phyloP scores from a whole-genome alignment of 345 rosid species.

The Mallotus nudiflorus region DNA sequence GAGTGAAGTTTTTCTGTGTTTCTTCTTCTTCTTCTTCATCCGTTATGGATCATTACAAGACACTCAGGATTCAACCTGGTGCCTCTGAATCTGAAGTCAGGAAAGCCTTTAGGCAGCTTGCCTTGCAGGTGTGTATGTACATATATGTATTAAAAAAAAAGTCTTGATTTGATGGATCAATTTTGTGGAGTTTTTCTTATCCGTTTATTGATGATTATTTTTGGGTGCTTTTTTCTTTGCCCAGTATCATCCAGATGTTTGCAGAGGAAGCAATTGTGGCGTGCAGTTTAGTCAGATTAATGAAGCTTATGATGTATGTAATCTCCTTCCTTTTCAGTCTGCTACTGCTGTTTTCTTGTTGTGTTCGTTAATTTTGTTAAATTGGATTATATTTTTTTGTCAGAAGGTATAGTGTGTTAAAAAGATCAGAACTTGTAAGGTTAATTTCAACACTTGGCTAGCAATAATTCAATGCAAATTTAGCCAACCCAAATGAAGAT shows the following conservation, averaged over 20 bases:
- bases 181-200: neutral
- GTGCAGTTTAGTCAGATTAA: slow-evolving; percentile 70
- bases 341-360: neutral
- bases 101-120: slow-evolving; percentile 83
- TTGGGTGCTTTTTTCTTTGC: neutral
- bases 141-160: too few species aligned
- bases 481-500: too few species aligned
- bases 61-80: slow-evolving; percentile 65
- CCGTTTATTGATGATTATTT: slow-evolving; percentile 7
- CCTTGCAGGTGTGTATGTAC: slow-evolving; percentile 52
- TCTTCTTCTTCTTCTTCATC: slow-evolving; percentile 27
- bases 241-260: slow-evolving; percentile 98
- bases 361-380: neutral
- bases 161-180: neutral
- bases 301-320: slow-evolving; percentile 88
- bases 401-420: too few species aligned
- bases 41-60: slow-evolving; percentile 64
- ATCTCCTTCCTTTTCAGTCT: neutral
- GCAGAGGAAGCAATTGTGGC: slow-evolving; percentile 83
- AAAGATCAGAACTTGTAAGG: too few species aligned
- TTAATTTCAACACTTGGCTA: too few species aligned
- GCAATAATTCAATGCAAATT: too few species aligned
- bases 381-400: too few species aligned
- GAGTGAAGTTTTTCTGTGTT: slow-evolving; percentile 32
- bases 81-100: slow-evolving; percentile 88